These are phyloP conservation scores for Tubosaeta brunneosetosa DNA, from an alignment of 768 basidiomycete species.

Conservation along the genomic window DNA sequence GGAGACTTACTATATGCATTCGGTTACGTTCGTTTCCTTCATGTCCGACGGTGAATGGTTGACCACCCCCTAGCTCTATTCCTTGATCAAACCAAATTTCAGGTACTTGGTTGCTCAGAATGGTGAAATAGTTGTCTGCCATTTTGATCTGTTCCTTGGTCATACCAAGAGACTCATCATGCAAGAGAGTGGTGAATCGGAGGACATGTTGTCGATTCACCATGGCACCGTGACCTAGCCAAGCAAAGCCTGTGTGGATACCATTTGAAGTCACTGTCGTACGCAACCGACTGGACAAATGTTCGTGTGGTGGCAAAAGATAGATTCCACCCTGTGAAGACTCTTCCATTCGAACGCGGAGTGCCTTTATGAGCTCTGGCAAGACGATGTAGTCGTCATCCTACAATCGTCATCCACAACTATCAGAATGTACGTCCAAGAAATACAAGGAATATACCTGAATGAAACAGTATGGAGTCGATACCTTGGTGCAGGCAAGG, in stretches of 20 bases:
- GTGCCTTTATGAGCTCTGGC: slow-evolving; percentile 50
- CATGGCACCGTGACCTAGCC: slow-evolving; percentile 63
- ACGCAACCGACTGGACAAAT: slow-evolving; percentile 50
- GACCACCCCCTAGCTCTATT: slow-evolving; percentile 54
- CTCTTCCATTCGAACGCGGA: slow-evolving; percentile 39
- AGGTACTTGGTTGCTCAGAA: slow-evolving; percentile 51
- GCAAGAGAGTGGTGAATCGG: slow-evolving; percentile 48
- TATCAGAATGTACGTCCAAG: not conserved
- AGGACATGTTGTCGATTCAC: slow-evolving; percentile 40
- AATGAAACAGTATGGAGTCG: slow-evolving; percentile 56
- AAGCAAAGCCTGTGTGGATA: slow-evolving; percentile 56
- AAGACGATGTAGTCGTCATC: slow-evolving; percentile 66
- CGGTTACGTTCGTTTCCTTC: slow-evolving; percentile 57
- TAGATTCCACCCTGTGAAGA: slow-evolving; percentile 36
- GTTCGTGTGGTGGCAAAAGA: slow-evolving; percentile 58
- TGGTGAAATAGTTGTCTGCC: slow-evolving; percentile 68
- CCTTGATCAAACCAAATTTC: slow-evolving; percentile 64
- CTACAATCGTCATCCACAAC: slow-evolving; percentile 29
- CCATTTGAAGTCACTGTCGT: slow-evolving; percentile 33
- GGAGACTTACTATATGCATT: slow-evolving; percentile 49
- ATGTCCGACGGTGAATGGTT: slow-evolving; percentile 56
- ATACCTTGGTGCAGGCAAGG: slow-evolving; percentile 48
- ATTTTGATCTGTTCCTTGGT: slow-evolving; percentile 51
- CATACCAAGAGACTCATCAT: slow-evolving; percentile 33
- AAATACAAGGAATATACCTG: slow-evolving; percentile 38